These are phyloP conservation scores for Puccinia hordei DNA, from an alignment of 1,284 basidiomycete genomes.

Conservation along the genomic window DNA sequence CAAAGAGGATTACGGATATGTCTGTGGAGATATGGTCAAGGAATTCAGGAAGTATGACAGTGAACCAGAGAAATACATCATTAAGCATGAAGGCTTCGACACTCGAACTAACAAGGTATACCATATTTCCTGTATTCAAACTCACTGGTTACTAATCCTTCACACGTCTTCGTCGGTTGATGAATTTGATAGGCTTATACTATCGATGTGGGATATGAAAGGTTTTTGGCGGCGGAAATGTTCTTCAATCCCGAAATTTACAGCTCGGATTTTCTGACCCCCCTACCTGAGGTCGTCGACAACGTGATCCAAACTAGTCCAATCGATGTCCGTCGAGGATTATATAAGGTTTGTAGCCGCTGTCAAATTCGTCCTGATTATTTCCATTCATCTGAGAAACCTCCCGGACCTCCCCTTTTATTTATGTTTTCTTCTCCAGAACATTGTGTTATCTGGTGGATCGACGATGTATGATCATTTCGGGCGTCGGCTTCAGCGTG, in stretches of 20 bases:
- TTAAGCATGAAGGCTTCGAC: conserved; percentile 89
- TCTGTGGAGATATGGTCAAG: conserved; percentile 98
- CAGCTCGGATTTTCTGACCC: conserved; percentile 96
- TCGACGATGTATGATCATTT: conserved; percentile 99
- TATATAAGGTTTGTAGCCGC: conserved; percentile 74
- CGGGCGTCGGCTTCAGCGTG: conserved; percentile 89
- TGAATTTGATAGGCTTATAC: conserved; percentile 70
- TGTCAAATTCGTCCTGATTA: neutral
- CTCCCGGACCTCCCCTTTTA: neutral
- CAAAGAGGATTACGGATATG: conserved; percentile 98
- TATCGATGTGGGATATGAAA: conserved; percentile 95
- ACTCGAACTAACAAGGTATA: conserved; percentile 84
- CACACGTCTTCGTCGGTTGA: neutral
- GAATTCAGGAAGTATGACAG: conserved; percentile 98
- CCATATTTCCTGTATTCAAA: conserved; percentile 45
- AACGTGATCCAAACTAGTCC: conserved; percentile 93
- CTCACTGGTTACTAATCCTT: neutral
- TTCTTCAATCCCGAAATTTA: conserved; percentile 99
- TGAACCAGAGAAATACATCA: conserved; percentile 95
- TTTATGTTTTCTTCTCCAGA: conserved; percentile 63
- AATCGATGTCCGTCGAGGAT: conserved; percentile 87
- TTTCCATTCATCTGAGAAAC: neutral
- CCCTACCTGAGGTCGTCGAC: conserved; percentile 94
- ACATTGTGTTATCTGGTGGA: conserved; percentile 92
- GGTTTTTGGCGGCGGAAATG: conserved; percentile 97